Evolutionary conservation across 2,329 filamentous ascomycete genomes (phyloP), one percentile per base, ranked within the genome.

Genomic region (Tolypocladium tropicale): DNA sequence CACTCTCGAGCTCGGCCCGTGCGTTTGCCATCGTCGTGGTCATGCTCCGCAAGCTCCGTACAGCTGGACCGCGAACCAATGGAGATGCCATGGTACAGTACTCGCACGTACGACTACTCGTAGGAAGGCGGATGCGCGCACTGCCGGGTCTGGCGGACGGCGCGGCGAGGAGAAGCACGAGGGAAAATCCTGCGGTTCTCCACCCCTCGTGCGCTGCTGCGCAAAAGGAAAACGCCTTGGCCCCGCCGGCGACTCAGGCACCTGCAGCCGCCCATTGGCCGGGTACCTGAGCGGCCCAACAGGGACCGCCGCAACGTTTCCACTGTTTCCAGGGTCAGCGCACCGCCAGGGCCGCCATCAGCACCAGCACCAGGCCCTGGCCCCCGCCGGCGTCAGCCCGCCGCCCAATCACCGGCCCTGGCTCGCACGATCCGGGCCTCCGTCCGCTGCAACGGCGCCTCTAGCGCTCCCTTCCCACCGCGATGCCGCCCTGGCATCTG

Each of bases 211-310:
- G 21, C 30, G 14, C n/a, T 37, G 51, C 23, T 34, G n/a, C n/a
- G n/a, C n/a, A 34, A 51, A 49, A 51, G 34, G 23, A 21, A 37
- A 23, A 39, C 32, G 34, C 50, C 52, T 30, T 36, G 5, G 28
- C 28, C 46, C 18, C 46, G 46, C 28, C 46, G 25, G 32, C 56
- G 50, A 53, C 57, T 57, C 63, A 67, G 65, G 65, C 56, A 68
- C 65, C 54, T 33, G 30, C 30, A n/a, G 54, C 11, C 52, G 21
- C 52, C 59, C 25, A 70, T 70, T 70, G 68, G 68, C 51, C 58
- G 57, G 58, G 65, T 65, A 61, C 66, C 66, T 66, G 65, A 62
- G 11, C 53, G 53, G 36, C n/a, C 30, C 18, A 33, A 37, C 28
- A 25, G 9, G 10, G 9, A 18, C 37, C 16, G 36, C 3, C 34